These are phyloP conservation scores for Gastrodia elata DNA, from an alignment of 106 monocot genomes.

Conservation along the genomic window DNA sequence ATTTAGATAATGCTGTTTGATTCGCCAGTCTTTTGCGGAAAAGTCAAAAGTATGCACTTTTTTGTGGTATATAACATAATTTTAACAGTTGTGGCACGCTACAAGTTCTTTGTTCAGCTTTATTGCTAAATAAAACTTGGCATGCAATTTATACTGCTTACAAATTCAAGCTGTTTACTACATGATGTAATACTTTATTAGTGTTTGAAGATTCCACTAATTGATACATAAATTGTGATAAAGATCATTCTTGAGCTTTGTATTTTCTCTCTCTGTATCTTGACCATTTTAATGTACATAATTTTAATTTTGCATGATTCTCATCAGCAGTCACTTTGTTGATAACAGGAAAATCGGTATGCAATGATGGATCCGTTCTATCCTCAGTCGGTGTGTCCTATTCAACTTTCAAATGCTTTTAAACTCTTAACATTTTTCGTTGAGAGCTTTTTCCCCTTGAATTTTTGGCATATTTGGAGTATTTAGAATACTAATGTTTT, in stretches of 20 bases:
- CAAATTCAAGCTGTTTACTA: background rate
- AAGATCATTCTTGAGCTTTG: background rate
- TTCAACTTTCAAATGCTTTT: constrained; percentile 7
- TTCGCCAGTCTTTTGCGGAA: background rate
- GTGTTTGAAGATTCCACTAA: background rate
- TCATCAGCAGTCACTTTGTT: constrained; percentile 1
- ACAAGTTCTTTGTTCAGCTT: background rate
- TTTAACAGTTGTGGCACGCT: background rate
- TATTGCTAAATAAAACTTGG: background rate
- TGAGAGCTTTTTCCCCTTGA: background rate
- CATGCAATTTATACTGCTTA: background rate
- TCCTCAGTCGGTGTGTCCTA: constrained; percentile 44
- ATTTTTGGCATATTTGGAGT: background rate
- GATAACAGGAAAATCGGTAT: constrained; percentile 82
- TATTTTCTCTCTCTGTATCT: background rate
- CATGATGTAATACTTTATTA: background rate
- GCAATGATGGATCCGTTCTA: constrained; percentile 59
- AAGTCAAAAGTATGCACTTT: background rate
- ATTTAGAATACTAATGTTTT: background rate
- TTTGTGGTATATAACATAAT: background rate
- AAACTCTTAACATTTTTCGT: constrained; percentile 6
- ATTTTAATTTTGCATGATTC: background rate
- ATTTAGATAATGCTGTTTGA: no score
- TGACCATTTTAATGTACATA: background rate
- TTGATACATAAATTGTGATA: background rate